These are phyloP conservation scores for Tagetes patula DNA, from an alignment of 129 eudicot genomes.

Conservation along the genomic window DNA sequence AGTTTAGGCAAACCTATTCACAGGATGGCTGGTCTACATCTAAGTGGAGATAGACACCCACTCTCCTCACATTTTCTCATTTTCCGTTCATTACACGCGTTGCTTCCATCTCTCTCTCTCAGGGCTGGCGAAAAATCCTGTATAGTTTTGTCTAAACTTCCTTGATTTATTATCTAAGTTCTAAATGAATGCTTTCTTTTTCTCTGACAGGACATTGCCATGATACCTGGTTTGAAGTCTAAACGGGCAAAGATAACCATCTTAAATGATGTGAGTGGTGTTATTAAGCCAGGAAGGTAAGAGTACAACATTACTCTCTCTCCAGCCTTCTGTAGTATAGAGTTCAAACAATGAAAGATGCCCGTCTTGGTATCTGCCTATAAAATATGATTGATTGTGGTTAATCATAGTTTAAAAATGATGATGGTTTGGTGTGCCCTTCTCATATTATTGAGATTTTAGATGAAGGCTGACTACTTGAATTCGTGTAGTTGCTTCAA, in stretches of 20 bases:
- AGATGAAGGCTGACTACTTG: background rate
- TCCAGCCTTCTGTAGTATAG: background rate
- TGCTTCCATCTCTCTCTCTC: too few species aligned
- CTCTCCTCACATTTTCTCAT: too few species aligned
- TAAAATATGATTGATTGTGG: background rate
- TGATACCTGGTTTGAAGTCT: slow-evolving; percentile 53
- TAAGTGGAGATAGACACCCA: too few species aligned
- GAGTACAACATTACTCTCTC: slow-evolving; percentile 10
- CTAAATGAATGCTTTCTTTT: slow-evolving; percentile 3
- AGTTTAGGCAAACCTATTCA: too few species aligned
- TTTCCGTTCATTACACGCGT: too few species aligned
- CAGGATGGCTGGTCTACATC: too few species aligned
- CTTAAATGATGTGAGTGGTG: slow-evolving; percentile 57
- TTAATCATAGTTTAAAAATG: background rate
- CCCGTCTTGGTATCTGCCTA: background rate
- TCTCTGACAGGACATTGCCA: slow-evolving; percentile 38
- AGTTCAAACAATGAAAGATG: background rate
- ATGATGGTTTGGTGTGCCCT: background rate
- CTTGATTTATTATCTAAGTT: background rate
- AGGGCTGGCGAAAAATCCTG: too few species aligned
- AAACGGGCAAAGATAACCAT: slow-evolving; percentile 52
- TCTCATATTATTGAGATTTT: background rate
- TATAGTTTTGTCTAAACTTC: background rate
- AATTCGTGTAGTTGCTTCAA: background rate
- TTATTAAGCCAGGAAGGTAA: slow-evolving; percentile 82